phyloP scores from a whole-genome alignment of 2,329 filamentous ascomycete species.

The Claviceps digitariae region DNA sequence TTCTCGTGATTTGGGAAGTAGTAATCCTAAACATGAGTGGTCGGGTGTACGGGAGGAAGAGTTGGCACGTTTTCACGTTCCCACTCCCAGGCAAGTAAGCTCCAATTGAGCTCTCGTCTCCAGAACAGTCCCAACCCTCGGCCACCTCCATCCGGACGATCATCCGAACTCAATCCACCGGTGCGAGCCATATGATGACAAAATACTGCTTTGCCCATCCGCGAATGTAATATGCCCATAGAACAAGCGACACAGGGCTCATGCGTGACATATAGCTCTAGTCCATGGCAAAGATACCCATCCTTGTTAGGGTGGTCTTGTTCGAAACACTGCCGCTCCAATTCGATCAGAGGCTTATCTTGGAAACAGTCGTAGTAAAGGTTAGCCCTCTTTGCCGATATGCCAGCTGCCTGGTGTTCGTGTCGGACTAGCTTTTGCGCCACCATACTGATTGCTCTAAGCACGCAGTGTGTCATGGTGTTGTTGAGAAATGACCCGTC shows the following conservation, averaged over 20 bases:
- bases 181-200: conserved; percentile 64
- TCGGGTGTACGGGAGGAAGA: conserved; percentile 30
- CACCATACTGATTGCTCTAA: conserved; percentile 73
- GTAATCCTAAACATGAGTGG: conserved; percentile 37
- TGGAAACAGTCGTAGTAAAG: conserved; percentile 51
- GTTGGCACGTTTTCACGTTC: conserved; percentile 31
- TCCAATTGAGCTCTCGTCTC: conserved; percentile 75
- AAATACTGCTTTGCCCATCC: conserved; percentile 79
- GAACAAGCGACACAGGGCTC: conserved; percentile 95
- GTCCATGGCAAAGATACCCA: conserved; percentile 84
- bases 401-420: conserved; percentile 29
- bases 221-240: conserved; percentile 90
- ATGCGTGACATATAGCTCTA: conserved; percentile 89
- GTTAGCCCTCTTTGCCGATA: conserved; percentile 22
- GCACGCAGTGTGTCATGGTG: conserved; percentile 63
- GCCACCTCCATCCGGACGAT: conserved; percentile 41
- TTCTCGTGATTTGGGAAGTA: conserved; percentile 25
- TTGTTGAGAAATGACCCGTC: conserved; percentile 43
- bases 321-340: conserved; percentile 50
- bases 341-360: conserved; percentile 52
- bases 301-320: conserved; percentile 54
- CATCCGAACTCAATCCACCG: conserved; percentile 72
- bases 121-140: conserved; percentile 56
- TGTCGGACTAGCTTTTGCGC: conserved; percentile 50
- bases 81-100: conserved; percentile 69